Evolutionary conservation across 495 filamentous ascomycete species (phyloP), one percentile per base, ranked within the genome.

Genomic region (Halenospora varia): DNA sequence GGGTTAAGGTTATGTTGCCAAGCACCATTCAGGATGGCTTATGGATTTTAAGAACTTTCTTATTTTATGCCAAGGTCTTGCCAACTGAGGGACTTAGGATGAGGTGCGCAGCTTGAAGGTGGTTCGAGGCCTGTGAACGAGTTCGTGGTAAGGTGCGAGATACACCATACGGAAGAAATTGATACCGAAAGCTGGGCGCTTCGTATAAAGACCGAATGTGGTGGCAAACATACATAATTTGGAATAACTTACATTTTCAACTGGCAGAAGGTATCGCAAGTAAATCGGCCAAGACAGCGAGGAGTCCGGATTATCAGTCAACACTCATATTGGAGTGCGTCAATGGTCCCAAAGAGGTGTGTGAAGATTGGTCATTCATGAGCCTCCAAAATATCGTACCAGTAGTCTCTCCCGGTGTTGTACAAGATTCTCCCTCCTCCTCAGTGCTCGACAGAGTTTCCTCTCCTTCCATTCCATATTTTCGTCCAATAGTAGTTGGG

Each of bases 401-500:
- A 62, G 57, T 35, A 68, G 39, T 56, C 65, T 58, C 41, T 65
- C 59, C n/a, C 59, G 26, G 56, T 68, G 65, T 29, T 40, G 42
- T 46, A 61, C 62, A 29, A 68, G 55, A 54, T 63, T 65, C 11
- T 52, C 55, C 41, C 65, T 57, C 55, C 50, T 60, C 47, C 60
- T 51, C 51, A 68, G 40, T 9, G 62, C 57, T 22, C 52, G 56
- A 35, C 55, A 57, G 1, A 68, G 52, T 25, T 63, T 65, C 56
- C 59, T 51, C 29, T 65, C 65, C 45, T 61, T 63, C 65, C 65
- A 68, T 23, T 57, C 58, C 52, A 67, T 19, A 1, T 51, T 35
- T 15, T 62, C 54, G 45, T 64, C 78, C 57, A 95, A 66, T 25
- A 97, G 77, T 18, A 96, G 68, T 68, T 93, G 81, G n/a, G 89